Evolutionary conservation across 2,329 filamentous ascomycete species (phyloP), one percentile per base, ranked within the genome.

Genomic region (Periconia sp.): DNA sequence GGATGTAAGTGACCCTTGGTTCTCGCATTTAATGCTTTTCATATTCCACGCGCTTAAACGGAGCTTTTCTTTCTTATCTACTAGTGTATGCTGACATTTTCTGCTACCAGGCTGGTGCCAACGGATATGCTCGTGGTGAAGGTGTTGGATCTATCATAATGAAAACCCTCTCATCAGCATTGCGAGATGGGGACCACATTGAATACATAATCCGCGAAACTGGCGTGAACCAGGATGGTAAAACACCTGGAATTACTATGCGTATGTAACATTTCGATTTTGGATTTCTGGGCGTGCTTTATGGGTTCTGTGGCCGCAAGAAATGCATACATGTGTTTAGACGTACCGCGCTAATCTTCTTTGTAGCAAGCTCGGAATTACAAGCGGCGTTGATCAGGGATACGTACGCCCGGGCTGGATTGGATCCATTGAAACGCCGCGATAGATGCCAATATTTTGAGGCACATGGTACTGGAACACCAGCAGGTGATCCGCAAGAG

Each of bases 401-500:
- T 5, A 27, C 23, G 23, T 27, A 27, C 8, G 8, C 8, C 5
- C 23, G 23, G 3, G 23, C 23, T 27, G 53, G 50, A 1, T 19
- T 56, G 10, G 33, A 49, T 52, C 55, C 3, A 46, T 51, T 50
- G 3, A n/a, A 17, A 8, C 23, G 5, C 23, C 5, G 8, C 2
- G 30, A 41, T 6, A 19, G 18, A 1, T 47, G 49, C 2, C 31
- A 50, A 19, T 59, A 45, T 17, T 56, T 59, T 27, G 54, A 61
- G 27, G 35, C 43, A 14, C 53, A 55, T 45, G 53, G 60, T 3
- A 64, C 65, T 3, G 83, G 83, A 2, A 86, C 74, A 1, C 56
- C 59, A 41, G 82, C 79, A 2, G 82, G 84, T 2, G 65, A 69
- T 42, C 58, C 62, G 1, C 51, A 63, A 13, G 67, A 71, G 43